These are phyloP conservation scores for Chlorella ohadii DNA, from an alignment of 139 green algal genomes.

Conservation along the genomic window DNA sequence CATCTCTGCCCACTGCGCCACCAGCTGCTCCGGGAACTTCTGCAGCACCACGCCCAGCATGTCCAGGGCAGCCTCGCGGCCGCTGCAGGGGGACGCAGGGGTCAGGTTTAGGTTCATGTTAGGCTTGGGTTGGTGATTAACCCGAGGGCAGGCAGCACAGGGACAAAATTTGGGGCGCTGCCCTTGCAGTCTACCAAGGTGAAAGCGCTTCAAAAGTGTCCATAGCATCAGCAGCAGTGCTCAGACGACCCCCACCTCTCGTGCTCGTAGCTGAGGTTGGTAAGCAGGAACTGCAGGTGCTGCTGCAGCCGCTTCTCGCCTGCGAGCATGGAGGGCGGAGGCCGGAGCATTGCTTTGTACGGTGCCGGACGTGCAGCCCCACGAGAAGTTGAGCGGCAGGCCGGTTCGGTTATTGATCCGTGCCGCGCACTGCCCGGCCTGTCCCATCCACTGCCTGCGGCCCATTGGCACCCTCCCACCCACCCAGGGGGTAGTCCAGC, in stretches of 20 bases:
- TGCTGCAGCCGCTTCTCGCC: conserved; percentile 62
- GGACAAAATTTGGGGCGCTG: no score
- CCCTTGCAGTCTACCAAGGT: no score
- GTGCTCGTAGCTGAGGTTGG: conserved; percentile 87
- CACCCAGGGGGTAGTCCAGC: conserved; percentile 92
- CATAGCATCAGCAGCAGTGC: no score
- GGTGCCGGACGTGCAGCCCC: neutral
- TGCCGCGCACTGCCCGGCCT: no score
- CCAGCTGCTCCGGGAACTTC: conserved; percentile 83
- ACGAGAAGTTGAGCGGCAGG: no score
- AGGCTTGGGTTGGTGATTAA: no score
- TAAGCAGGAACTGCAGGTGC: conserved; percentile 82
- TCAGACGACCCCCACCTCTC: conserved; percentile 43
- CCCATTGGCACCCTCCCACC: neutral
- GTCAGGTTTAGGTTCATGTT: no score
- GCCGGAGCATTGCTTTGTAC: neutral
- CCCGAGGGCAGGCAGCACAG: no score
- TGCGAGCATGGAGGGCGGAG: neutral
- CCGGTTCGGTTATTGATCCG: no score
- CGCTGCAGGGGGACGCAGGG: conserved; percentile 2
- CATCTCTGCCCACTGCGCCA: conserved; percentile 62
- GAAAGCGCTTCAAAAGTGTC: no score
- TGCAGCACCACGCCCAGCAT: conserved; percentile 78
- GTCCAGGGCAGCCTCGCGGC: conserved; percentile 72
- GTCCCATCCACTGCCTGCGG: no score